Conservation (phyloP, 371 early-diverging fungal genomes). For the Lichtheimia corymbifera region DNA sequence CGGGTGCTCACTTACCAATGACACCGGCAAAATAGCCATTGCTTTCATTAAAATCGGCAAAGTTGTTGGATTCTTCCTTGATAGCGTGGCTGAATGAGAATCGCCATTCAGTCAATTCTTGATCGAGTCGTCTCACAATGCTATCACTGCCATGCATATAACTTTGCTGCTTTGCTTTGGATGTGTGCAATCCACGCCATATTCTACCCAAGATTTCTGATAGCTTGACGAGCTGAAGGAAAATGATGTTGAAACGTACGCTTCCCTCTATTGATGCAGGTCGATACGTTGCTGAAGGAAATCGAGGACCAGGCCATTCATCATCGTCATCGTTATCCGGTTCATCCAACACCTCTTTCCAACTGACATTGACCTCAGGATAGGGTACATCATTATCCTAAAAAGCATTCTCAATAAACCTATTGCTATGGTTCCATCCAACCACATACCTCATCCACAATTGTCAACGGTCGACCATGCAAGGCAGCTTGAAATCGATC, state of each 20-base stretch:
- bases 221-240: constrained; percentile 46
- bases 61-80: constrained; percentile 32
- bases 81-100: constrained; percentile 42
- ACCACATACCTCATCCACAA: constrained; percentile 38
- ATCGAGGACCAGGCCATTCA: constrained; percentile 23
- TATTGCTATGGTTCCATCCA: background rate
- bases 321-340: constrained; percentile 23
- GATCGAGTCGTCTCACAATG: constrained; percentile 44
- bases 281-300: constrained; percentile 42
- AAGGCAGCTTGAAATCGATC: constrained; percentile 49
- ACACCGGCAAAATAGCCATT: constrained; percentile 42
- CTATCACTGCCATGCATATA: constrained; percentile 43
- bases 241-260: constrained; percentile 41
- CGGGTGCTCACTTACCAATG: constrained; percentile 25
- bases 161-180: constrained; percentile 40
- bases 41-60: constrained; percentile 40
- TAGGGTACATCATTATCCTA: constrained; percentile 46
- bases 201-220: constrained; percentile 50
- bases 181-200: constrained; percentile 45
- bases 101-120: constrained; percentile 51
- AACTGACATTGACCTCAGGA: constrained; percentile 36
- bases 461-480: constrained; percentile 46
- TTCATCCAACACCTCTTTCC: constrained; percentile 44
- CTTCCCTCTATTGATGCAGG: constrained; percentile 17
- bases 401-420: background rate